phyloP scores from a whole-genome alignment of 331 rosid species.

The Arachis monticola region DNA sequence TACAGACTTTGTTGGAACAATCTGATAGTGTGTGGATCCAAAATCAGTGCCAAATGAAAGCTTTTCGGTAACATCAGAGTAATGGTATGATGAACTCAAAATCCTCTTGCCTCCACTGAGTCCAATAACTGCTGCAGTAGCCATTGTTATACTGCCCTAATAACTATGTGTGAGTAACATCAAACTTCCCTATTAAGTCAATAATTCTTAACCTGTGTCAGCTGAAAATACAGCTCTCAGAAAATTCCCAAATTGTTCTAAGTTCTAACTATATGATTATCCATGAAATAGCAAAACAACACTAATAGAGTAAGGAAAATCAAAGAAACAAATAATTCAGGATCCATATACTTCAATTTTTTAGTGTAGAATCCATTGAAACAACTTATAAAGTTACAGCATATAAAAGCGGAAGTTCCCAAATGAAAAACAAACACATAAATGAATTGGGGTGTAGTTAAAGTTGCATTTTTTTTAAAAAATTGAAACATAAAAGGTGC shows the following conservation, averaged over 20 bases:
- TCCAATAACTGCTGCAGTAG: slow-evolving; percentile 91
- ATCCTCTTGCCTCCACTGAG: slow-evolving; percentile 81
- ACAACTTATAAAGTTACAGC: slow-evolving; percentile 29
- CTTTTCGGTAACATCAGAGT: slow-evolving; percentile 79
- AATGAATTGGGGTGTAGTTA: neutral
- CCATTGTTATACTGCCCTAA: slow-evolving; percentile 69
- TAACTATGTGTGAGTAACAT: slow-evolving; percentile 52
- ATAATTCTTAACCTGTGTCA: slow-evolving; percentile 21
- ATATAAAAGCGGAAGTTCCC: slow-evolving; percentile 17
- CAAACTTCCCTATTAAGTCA: slow-evolving; percentile 39
- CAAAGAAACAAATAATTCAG: neutral
- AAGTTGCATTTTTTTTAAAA: neutral
- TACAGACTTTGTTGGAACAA: slow-evolving; percentile 56
- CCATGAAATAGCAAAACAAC: slow-evolving; percentile 11
- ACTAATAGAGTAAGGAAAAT: slow-evolving; percentile 1
- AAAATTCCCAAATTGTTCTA: slow-evolving; percentile 35
- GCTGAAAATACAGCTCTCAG: slow-evolving; percentile 36
- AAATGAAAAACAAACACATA: slow-evolving; percentile 12
- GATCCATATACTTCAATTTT: neutral
- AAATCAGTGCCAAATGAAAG: slow-evolving; percentile 53
- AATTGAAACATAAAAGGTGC: neutral
- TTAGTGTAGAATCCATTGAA: neutral
- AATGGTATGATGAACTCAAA: slow-evolving; percentile 76
- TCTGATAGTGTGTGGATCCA: slow-evolving; percentile 55
- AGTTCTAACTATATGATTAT: slow-evolving; percentile 34